phyloP scores from a whole-genome alignment of 495 filamentous ascomycete species.

The Paragyromitra xinjiangensis region DNA sequence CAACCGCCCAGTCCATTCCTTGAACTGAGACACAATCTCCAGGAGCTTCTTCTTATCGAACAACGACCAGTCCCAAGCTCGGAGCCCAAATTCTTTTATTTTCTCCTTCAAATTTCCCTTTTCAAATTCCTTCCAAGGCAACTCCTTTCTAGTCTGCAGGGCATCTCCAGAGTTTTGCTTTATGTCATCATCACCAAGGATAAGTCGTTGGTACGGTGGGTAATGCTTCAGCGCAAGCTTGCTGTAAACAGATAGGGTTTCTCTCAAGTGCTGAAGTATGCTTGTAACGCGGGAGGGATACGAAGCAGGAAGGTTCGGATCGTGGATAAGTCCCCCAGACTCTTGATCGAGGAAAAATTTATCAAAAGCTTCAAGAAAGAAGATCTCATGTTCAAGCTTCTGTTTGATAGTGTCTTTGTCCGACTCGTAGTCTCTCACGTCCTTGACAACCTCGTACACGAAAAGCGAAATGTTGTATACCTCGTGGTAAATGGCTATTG shows the following conservation, averaged over 20 bases:
- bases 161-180: not conserved
- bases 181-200: conserved; percentile 3
- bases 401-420: conserved; percentile 30
- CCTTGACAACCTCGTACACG: conserved; percentile 28
- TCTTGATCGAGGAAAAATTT: conserved; percentile 38
- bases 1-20: conserved; percentile 17
- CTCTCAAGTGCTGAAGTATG: conserved; percentile 20
- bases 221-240: conserved; percentile 25
- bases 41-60: conserved; percentile 39
- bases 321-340: conserved; percentile 30
- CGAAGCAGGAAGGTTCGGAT: conserved; percentile 22
- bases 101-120: conserved; percentile 16
- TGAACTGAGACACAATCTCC: conserved; percentile 22
- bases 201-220: conserved; percentile 36
- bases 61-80: conserved; percentile 43
- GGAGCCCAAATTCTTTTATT: conserved; percentile 12
- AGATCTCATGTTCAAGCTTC: conserved; percentile 38
- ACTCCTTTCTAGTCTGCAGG: not conserved
- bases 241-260: conserved; percentile 19
- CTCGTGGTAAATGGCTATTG: conserved; percentile 19
- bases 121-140: not conserved
- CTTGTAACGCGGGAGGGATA: conserved; percentile 23
- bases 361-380: conserved; percentile 35
- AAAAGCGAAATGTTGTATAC: conserved; percentile 22
- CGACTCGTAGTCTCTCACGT: conserved; percentile 28